A percentile compares a stretch with the other conserved stretches of the same genome.
Evolutionary conservation across 2,329 filamentous ascomycete genomes (phyloP).

Genomic region (Scedosporium aurantiacum): DNA sequence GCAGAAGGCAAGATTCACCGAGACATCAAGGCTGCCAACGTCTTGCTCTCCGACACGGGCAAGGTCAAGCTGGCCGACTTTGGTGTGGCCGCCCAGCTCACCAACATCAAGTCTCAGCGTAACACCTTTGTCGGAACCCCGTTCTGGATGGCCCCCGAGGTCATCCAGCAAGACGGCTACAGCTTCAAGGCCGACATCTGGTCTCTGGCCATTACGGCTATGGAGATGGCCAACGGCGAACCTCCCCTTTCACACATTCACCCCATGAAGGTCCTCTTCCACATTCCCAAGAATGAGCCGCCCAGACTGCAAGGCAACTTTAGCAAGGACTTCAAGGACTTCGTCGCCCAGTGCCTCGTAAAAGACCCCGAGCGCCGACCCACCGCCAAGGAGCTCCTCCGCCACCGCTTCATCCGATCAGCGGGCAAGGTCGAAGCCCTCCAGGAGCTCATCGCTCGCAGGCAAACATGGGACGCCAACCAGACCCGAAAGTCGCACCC

Average conservation of each 20-base stretch:
- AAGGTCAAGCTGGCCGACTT: slow-evolving; percentile 96
- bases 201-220: slow-evolving; percentile 84
- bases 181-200: slow-evolving; percentile 91
- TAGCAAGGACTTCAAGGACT: slow-evolving; percentile 88
- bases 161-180: slow-evolving; percentile 74
- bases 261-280: slow-evolving; percentile 87
- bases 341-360: slow-evolving; percentile 77
- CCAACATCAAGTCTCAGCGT: slow-evolving; percentile 93
- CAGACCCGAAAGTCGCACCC: slow-evolving; percentile 58
- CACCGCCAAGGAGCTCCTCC: slow-evolving; percentile 74
- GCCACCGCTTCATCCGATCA: slow-evolving; percentile 76
- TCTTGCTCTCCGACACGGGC: slow-evolving; percentile 80
- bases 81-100: slow-evolving; percentile 89
- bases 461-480: slow-evolving; percentile 70
- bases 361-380: slow-evolving; percentile 83
- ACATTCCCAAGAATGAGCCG: slow-evolving; percentile 80
- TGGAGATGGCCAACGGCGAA: slow-evolving; percentile 80
- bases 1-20: slow-evolving; percentile 90
- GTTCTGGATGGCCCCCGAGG: slow-evolving; percentile 94
- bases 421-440: slow-evolving; percentile 82
- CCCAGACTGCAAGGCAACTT: slow-evolving; percentile 78
- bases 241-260: slow-evolving; percentile 79
- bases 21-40: slow-evolving; percentile 93
- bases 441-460: slow-evolving; percentile 75
- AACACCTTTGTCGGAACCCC: slow-evolving; percentile 97